phyloP scores from a whole-genome alignment of 352 stramenopile species.

The Pythium coloratum region DNA sequence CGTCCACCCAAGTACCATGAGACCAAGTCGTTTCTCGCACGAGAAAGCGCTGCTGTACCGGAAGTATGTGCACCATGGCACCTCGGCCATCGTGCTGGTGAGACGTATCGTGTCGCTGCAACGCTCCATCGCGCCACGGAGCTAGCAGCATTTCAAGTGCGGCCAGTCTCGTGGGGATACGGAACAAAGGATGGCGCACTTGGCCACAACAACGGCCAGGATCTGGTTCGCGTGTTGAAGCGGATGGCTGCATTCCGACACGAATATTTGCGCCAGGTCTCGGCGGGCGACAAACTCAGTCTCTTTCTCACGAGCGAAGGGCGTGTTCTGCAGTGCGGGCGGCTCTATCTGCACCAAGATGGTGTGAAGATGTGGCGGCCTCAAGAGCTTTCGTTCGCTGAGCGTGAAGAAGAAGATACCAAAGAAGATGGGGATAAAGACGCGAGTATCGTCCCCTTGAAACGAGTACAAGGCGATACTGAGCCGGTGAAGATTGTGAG shows the following conservation, averaged over 20 bases:
- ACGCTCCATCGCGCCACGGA: constrained; percentile 38
- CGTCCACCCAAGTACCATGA: constrained; percentile 51
- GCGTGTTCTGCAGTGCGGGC: constrained; percentile 47
- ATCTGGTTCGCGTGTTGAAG: constrained; percentile 30
- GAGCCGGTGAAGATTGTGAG: constrained; percentile 28
- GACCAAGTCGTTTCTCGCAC: constrained; percentile 35
- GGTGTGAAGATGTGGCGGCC: constrained; percentile 57
- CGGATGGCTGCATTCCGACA: constrained; percentile 39
- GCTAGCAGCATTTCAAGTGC: constrained; percentile 28
- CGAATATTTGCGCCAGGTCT: constrained; percentile 37
- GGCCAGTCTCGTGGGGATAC: constrained; percentile 60
- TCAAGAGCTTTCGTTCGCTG: constrained; percentile 27
- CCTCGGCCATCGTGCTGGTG: constrained; percentile 29
- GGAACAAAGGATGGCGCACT: constrained; percentile 46
- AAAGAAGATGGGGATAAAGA: neutral
- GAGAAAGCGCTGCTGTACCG: constrained; percentile 32
- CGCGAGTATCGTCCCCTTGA: neutral
- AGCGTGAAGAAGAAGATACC: neutral
- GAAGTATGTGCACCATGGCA: constrained; percentile 14
- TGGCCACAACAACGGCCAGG: constrained; percentile 36
- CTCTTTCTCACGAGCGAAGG: constrained; percentile 58
- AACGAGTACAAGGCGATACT: neutral
- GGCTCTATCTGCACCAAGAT: constrained; percentile 56
- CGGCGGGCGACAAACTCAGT: constrained; percentile 56
- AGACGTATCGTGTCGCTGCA: constrained; percentile 43